These are phyloP conservation scores for Thielaviopsis ethacetica DNA, from an alignment of 2,329 filamentous ascomycete species.

Conservation along the genomic window DNA sequence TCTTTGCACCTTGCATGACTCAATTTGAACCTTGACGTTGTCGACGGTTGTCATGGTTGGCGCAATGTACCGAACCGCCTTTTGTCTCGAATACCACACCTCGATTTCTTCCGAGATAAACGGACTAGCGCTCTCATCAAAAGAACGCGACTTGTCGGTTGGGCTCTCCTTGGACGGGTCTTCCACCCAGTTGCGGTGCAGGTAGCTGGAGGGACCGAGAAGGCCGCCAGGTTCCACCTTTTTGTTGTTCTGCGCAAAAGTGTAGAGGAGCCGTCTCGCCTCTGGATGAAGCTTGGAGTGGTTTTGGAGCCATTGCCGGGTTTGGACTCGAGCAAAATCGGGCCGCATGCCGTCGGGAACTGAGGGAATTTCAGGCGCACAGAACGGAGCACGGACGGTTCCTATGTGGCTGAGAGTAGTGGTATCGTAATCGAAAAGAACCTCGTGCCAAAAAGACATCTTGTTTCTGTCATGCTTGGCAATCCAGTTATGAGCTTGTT, in stretches of 20 bases:
- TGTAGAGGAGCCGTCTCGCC: constrained; percentile 35
- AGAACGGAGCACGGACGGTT: constrained; percentile 13
- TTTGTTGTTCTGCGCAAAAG: constrained; percentile 35
- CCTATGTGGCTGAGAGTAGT: constrained; percentile 21
- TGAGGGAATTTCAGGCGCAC: not conserved
- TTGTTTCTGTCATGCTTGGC: constrained; percentile 54
- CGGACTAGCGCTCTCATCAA: not conserved
- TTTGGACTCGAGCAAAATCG: constrained; percentile 41
- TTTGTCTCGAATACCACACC: constrained; percentile 35
- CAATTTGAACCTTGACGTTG: constrained; percentile 41
- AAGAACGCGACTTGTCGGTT: constrained; percentile 14
- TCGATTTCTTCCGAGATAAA: constrained; percentile 46
- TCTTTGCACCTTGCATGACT: constrained; percentile 33
- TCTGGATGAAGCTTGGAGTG: constrained; percentile 42
- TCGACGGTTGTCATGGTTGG: constrained; percentile 39
- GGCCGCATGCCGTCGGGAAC: constrained; percentile 23
- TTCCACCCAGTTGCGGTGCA: constrained; percentile 41
- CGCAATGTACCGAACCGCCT: constrained; percentile 1
- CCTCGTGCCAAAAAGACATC: constrained; percentile 52
- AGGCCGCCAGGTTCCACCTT: constrained; percentile 30
- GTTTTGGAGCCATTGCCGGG: constrained; percentile 45
- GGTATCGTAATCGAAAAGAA: constrained; percentile 43
- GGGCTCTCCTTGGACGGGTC: constrained; percentile 15
- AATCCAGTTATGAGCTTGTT: constrained; percentile 54
- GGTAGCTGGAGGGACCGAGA: constrained; percentile 31